Percentiles rank a stretch among this genome's conserved stretches.
phyloP scores from a whole-genome alignment of 108 stramenopile species.

The Fragilaria crotonensis region DNA sequence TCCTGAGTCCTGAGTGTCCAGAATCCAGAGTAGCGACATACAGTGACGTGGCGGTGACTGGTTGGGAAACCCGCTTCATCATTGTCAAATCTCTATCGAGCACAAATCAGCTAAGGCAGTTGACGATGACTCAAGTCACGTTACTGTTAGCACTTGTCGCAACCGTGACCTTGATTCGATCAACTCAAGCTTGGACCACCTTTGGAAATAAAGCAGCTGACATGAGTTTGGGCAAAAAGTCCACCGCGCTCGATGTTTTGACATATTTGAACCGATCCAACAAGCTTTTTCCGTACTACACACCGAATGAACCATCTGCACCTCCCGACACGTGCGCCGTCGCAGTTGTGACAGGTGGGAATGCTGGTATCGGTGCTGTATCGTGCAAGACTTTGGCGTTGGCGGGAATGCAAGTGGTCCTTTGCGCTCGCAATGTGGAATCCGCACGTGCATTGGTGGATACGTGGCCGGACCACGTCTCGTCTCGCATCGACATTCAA shows the following conservation, averaged over 20 bases:
- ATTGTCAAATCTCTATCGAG: too few species aligned
- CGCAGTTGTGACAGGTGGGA: conserved; percentile 30
- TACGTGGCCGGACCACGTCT: background rate
- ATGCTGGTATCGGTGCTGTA: conserved; percentile 23
- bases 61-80: too few species aligned
- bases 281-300: background rate
- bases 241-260: conserved; percentile 9
- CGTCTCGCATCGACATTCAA: background rate
- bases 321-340: background rate
- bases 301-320: background rate
- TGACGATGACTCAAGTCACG: too few species aligned
- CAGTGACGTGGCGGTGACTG: too few species aligned
- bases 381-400: conserved; percentile 19
- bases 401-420: conserved; percentile 17
- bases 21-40: too few species aligned
- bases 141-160: too few species aligned
- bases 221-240: conserved; percentile 5
- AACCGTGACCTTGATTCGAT: background rate
- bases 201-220: background rate
- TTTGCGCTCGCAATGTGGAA: conserved; percentile 15
- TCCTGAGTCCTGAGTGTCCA: too few species aligned
- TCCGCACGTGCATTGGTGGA: conserved; percentile 3
- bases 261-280: conserved; percentile 1
- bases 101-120: too few species aligned
- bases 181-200: background rate